Evolutionary conservation across 768 basidiomycete genomes (phyloP), one percentile per base, ranked within the genome.

Genomic region (Pholiota microspora): DNA sequence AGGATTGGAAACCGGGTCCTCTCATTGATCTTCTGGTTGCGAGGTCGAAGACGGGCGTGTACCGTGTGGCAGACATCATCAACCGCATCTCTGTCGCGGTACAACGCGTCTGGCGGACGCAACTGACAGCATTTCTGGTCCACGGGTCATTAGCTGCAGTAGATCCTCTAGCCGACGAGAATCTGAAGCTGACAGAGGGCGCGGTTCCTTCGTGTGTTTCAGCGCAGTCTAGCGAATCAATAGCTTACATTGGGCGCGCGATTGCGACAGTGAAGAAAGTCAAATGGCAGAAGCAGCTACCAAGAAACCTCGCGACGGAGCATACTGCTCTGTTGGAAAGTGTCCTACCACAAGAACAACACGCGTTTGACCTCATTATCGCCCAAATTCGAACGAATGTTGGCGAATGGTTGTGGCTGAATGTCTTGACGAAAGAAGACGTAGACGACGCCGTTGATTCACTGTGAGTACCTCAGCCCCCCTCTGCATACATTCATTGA

Each of bases 381-480:
- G 73, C 81, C 15, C 82, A 86, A 56, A 90, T 94, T 32, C 75
- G 93, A 54, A 86, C 80, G 1, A 85, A 88, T 54, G 82, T 95
- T 48, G 89, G 92, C 65, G 94, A 97, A 75, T 97, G 94, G 93
- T 75, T 97, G 1, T 97, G 94, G 94, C 69, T 84, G 21, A 92
- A 94, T 63, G 87, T 96, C 32, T 74, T 97, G 49, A 95, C 92
- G 2, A 79, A 80, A 62, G 81, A 83, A 60, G 92, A 94, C 57
- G 87, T 95, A 0, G 86, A 89, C 58, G 88, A 88, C 21, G 88
- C 93, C 0, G 83, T 96, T 16, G 84, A 94, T 61, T 89, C 91
- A 10, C 67, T 95, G 93, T 94, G 69, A 67, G 90, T 71, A 0
- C 18, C 28, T 50, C 29, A 34, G 27, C 28, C 18, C 38, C 36